Percentiles rank a stretch among this genome's conserved stretches.
phyloP scores from a whole-genome alignment of 257 asterid species.

The Schizonepeta tenuifolia region DNA sequence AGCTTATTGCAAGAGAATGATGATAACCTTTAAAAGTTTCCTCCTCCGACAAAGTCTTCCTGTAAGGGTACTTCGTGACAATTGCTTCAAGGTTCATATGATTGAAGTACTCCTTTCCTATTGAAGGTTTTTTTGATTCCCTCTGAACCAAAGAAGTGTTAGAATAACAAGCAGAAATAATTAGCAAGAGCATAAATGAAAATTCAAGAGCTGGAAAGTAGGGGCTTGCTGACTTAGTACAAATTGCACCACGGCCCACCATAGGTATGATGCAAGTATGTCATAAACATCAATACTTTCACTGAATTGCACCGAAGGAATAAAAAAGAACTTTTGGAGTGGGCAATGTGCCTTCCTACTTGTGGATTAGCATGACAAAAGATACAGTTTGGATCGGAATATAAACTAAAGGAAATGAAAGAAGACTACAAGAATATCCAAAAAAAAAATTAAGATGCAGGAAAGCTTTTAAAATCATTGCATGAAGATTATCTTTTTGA shows the following conservation, averaged over 20 bases:
- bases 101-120: conserved; percentile 95
- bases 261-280: conserved; percentile 14
- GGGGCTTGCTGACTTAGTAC: conserved; percentile 11
- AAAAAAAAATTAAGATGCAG: neutral
- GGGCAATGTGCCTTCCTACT: conserved; percentile 18
- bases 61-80: conserved; percentile 83
- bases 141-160: conserved; percentile 55
- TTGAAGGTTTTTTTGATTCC: conserved; percentile 79
- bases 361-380: conserved; percentile 11
- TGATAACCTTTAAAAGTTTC: conserved; percentile 75
- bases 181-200: conserved; percentile 17
- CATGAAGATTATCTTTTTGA: neutral
- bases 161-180: conserved; percentile 31
- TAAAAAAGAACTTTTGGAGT: conserved; percentile 21
- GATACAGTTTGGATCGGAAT: conserved; percentile 7
- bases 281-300: conserved; percentile 17
- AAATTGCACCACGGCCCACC: conserved; percentile 25
- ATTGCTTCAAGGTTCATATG: conserved; percentile 88
- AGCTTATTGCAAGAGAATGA: conserved; percentile 32
- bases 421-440: conserved; percentile 5
- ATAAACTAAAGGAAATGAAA: conserved; percentile 5
- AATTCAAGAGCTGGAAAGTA: conserved; percentile 24
- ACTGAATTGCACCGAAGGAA: conserved; percentile 20
- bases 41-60: conserved; percentile 72
- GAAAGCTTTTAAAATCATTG: conserved; percentile 15